Percentiles rank a stretch among this genome's conserved stretches.
These are phyloP conservation scores for Oidiodendron maius DNA, from an alignment of 495 filamentous ascomycete species.

Conservation along the genomic window DNA sequence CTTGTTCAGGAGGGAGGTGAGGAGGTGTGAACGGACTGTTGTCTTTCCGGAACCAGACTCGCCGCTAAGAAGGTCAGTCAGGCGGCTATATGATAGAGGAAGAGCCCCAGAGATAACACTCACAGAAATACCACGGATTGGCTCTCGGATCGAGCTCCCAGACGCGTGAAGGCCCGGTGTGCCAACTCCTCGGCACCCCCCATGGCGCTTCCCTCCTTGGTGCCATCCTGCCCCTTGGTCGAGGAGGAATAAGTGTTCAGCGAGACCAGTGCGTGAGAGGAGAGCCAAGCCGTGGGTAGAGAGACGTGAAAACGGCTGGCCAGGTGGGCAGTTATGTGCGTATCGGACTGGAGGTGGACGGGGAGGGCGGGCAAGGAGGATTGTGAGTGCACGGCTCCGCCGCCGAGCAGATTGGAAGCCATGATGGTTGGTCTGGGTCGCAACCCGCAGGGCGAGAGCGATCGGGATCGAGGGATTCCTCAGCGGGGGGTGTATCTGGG, in stretches of 20 bases:
- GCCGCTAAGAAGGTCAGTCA: constrained; percentile 48
- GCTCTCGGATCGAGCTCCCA: constrained; percentile 88
- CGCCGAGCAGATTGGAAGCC: constrained; percentile 24
- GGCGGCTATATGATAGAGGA: too few species aligned
- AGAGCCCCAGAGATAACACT: constrained; percentile 31
- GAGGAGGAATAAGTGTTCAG: constrained; percentile 91
- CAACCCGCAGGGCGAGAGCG: constrained; percentile 16
- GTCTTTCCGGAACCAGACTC: constrained; percentile 96
- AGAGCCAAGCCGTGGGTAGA: constrained; percentile 78
- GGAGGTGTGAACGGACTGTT: constrained; percentile 80
- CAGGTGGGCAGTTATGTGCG: constrained; percentile 89
- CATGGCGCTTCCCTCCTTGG: constrained; percentile 78
- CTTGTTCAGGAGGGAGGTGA: constrained; percentile 77
- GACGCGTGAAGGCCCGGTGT: constrained; percentile 69
- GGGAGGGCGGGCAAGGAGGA: constrained; percentile 84
- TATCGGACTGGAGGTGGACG: constrained; percentile 90
- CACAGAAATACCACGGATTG: constrained; percentile 90
- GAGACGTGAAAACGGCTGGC: constrained; percentile 93
- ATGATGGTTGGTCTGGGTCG: constrained; percentile 18
- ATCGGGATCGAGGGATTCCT: background rate
- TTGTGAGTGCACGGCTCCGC: constrained; percentile 72
- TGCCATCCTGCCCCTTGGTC: constrained; percentile 80
- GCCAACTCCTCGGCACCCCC: constrained; percentile 87
- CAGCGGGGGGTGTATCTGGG: too few species aligned
- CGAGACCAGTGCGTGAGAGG: constrained; percentile 82